Percentiles rank a stretch among this genome's conserved stretches.
These are phyloP conservation scores for Hypholoma fasciculare DNA, from an alignment of 768 basidiomycete genomes.

Conservation along the genomic window DNA sequence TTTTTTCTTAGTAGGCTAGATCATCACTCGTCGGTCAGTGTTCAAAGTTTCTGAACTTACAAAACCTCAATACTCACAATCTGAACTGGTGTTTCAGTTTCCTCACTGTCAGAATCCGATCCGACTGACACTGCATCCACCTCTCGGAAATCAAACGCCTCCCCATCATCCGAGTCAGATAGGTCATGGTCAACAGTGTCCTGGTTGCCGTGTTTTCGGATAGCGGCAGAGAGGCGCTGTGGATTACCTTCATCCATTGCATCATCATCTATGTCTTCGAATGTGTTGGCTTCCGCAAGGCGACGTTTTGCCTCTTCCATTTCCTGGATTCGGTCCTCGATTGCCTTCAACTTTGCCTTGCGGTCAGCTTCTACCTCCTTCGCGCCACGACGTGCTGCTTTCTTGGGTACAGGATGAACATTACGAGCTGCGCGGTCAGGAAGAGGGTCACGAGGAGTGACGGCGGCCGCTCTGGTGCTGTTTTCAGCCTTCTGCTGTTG, in stretches of 20 bases:
- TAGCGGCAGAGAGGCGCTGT: conserved; percentile 7
- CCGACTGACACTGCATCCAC: not conserved
- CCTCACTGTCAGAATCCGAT: not conserved
- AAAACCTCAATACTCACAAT: not conserved
- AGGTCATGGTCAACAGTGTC: not conserved
- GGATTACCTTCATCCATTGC: conserved; percentile 1
- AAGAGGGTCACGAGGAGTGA: conserved; percentile 9
- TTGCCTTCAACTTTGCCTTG: not conserved
- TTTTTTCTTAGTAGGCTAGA: not conserved
- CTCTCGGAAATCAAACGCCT: conserved; percentile 6
- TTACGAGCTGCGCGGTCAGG: conserved; percentile 14
- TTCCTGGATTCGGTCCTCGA: not conserved
- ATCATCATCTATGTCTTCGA: conserved; percentile 6
- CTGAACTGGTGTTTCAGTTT: not conserved
- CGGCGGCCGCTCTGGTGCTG: not conserved
- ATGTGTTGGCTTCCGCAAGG: conserved; percentile 7
- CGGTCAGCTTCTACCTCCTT: conserved; percentile 12
- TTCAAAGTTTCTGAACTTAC: not conserved
- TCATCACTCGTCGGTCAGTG: not conserved
- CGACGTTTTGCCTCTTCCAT: conserved; percentile 3
- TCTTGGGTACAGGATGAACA: conserved; percentile 5
- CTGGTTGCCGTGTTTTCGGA: not conserved
- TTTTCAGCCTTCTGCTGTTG: not conserved
- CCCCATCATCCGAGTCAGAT: no score
- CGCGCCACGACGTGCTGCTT: conserved; percentile 1